Percentiles rank a stretch among this genome's conserved stretches.
phyloP scores from a whole-genome alignment of 2,329 filamentous ascomycete genomes.

The Thermomyces lanuginosus region DNA sequence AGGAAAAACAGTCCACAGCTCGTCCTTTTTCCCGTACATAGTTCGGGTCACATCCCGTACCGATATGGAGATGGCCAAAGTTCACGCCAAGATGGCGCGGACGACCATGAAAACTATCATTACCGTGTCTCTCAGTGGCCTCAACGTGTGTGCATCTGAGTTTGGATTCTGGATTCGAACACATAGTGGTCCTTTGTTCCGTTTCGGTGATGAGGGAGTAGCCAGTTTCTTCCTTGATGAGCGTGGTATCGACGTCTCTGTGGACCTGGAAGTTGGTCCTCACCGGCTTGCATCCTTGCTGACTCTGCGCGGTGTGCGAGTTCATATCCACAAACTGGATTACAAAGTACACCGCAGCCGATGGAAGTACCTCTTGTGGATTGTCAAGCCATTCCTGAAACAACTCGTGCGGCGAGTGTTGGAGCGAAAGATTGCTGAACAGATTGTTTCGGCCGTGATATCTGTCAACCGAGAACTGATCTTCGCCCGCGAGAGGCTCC shows the following conservation, averaged over 20 bases:
- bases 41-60: constrained; percentile 71
- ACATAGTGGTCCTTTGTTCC: constrained; percentile 53
- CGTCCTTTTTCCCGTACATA: constrained; percentile 76
- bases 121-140: constrained; percentile 62
- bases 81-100: constrained; percentile 48
- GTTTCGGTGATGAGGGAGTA: constrained; percentile 66
- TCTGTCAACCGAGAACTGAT: constrained; percentile 70
- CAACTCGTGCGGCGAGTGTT: constrained; percentile 65
- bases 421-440: constrained; percentile 58
- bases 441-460: constrained; percentile 53
- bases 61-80: constrained; percentile 71
- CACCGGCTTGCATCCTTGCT: constrained; percentile 68
- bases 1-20: constrained; percentile 64
- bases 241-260: constrained; percentile 67
- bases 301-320: constrained; percentile 56
- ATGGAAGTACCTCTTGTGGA: constrained; percentile 62
- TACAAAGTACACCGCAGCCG: constrained; percentile 56
- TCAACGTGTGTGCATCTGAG: constrained; percentile 72
- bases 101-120: constrained; percentile 54
- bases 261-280: constrained; percentile 70
- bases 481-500: constrained; percentile 69
- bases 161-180: constrained; percentile 78
- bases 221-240: constrained; percentile 75
- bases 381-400: constrained; percentile 68
- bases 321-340: constrained; percentile 72